These are phyloP conservation scores for Mortierella sp. DNA, from an alignment of 371 early-diverging fungal species.

Conservation along the genomic window DNA sequence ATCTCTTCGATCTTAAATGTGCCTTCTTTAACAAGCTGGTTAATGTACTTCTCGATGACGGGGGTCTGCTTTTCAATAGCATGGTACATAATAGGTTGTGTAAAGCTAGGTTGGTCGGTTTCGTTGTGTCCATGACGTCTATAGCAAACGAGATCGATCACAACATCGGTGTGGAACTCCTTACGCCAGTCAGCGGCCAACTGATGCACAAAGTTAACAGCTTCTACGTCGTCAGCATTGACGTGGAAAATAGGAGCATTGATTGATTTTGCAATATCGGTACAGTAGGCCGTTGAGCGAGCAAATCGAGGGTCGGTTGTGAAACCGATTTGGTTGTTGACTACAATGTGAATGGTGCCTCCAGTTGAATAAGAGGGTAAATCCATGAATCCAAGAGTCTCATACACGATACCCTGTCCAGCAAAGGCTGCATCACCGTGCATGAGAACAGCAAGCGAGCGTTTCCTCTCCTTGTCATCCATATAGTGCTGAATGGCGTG, in stretches of 20 bases:
- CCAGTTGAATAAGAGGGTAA: constrained; percentile 95
- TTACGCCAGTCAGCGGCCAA: constrained; percentile 97
- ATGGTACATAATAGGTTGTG: constrained; percentile 98
- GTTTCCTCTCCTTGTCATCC: constrained; percentile 83
- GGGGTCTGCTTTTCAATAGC: constrained; percentile 88
- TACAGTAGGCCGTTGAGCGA: constrained; percentile 96
- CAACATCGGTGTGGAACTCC: constrained; percentile 95
- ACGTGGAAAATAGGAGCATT: constrained; percentile 97
- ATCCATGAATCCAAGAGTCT: constrained; percentile 96
- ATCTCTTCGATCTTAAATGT: constrained; percentile 86
- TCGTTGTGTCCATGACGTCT: constrained; percentile 98
- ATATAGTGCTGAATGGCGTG: constrained; percentile 94
- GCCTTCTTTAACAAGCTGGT: constrained; percentile 86
- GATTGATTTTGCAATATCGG: constrained; percentile 97
- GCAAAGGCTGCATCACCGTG: constrained; percentile 99
- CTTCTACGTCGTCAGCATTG: constrained; percentile 97
- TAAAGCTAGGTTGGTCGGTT: constrained; percentile 98
- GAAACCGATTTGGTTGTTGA: constrained; percentile 99
- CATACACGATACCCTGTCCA: constrained; percentile 97
- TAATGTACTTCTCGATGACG: constrained; percentile 86
- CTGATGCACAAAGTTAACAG: constrained; percentile 94
- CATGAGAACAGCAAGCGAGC: constrained; percentile 91
- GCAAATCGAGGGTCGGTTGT: constrained; percentile 96
- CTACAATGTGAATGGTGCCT: constrained; percentile 96
- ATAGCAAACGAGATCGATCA: constrained; percentile 97